Evolutionary conservation across 2,329 filamentous ascomycete genomes (phyloP), one percentile per base, ranked within the genome.

Genomic region (Lecanoromycetidae sp.): DNA sequence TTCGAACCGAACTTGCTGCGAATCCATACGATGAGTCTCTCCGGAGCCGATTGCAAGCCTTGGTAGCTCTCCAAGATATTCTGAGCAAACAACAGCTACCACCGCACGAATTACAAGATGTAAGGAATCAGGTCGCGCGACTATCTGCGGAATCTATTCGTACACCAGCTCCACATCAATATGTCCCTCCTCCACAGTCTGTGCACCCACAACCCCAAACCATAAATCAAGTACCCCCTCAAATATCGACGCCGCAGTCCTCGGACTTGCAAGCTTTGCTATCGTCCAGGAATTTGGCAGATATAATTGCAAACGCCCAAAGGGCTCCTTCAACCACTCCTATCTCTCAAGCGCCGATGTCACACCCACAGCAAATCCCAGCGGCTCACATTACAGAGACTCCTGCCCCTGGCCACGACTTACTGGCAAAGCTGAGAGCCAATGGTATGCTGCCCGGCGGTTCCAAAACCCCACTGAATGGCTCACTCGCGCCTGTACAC

Each of bases 41-140:
- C 61, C 82, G 86, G 62, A 81, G 78, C 60, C 85, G 84, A 66
- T 71, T 94, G 60, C 84, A 86, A 67, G 87, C 87, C 53, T 76
- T 95, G 57, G 71, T 88, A 65, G 85, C 91, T 64, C 75, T 96
- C 54, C 86, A 94, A 68, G 79, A 74, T 56, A 77, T 90, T 55
- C 71, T 95, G 60, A 79, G 84, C 63, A 81, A 74, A 57, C 83
- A 87, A 64, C 80, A 81, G 60, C 72, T 94, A 62, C 82, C 82
- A 50, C 79, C 80, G 58, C 81, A 88, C 60, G 84, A 94, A 68
- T 75, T 94, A 61, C 79, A 84, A 66, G 77, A 84, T 63, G 84
- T 94, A 66, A 85, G 82, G 66, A 80, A 82, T 62, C 86, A 91
- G 75, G 80, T 95, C 65, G 79, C 82, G 63, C 79, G 80, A 64